Base-by-base conservation (phyloP, 495 filamentous ascomycete genomes). In the Lepraria neglecta region DNA sequence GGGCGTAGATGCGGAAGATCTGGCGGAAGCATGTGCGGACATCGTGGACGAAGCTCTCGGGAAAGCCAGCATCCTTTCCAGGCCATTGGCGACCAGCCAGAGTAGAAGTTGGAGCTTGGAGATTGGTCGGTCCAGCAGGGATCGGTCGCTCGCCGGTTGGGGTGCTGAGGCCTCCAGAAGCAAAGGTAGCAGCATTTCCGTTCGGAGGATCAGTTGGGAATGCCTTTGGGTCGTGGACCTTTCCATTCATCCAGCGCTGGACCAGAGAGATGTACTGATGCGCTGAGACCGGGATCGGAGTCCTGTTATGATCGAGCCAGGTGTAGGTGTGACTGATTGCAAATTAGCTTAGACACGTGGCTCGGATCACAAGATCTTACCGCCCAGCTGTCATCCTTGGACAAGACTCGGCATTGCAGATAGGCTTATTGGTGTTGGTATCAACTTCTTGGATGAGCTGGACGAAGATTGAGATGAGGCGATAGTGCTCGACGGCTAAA, bases 1-100 rank as follows among this genome's bases (percentile, higher is more conserved):
- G 92, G 40, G 90, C 87, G 67, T 97, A 97, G 72, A 92, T 90
- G 43, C 92, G 90, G 80, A 96, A 94, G 87, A 97, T 97, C 75
- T 97, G 92, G 65, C 91, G 86, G 80, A 92, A 95, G 67, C 95
- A 92, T 63, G 85, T 90, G 73, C 89, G 86, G 76, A 88, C 89
- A 66, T 95, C 90, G 65, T 86, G 82, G 68, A 91, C 82, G 72
- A 95, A 95, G 28, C 86, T 85, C 67, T 86, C 84, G 15, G 91
- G 92, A 73, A 97, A 97, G 21, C 91, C 90, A 64, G 87, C 90
- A 42, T 84, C 80, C 75, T 92, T 92, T 63, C 92, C 92, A 58
- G 95, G 76, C 90, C 90, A 97, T 52, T 89, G 83, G 43, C 78
- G 79, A 21, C 78, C 76, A 38, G 76, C 65, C 42, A 81, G 73